Evolutionary conservation across 1,284 basidiomycete species (phyloP).

Genomic region (Sphagnurus paluster): DNA sequence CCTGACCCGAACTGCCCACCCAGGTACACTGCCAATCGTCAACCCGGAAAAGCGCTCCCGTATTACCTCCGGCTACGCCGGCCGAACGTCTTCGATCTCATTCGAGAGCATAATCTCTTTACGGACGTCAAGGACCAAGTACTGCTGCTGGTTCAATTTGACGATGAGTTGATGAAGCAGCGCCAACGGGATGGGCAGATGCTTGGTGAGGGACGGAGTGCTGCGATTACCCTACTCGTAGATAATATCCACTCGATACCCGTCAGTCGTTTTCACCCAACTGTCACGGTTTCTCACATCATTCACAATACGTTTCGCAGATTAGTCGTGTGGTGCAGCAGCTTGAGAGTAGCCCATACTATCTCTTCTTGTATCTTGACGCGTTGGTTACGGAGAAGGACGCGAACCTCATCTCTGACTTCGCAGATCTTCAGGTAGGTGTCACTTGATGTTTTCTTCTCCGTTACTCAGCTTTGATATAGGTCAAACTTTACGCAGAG

Average conservation of each 20-base stretch:
- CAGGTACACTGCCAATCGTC: constrained; percentile 80
- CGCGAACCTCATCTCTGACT: constrained; percentile 76
- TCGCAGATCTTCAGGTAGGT: constrained; percentile 79
- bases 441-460: neutral
- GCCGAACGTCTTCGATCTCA: constrained; percentile 93
- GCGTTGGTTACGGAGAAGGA: constrained; percentile 84
- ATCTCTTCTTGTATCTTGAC: constrained; percentile 93
- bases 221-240: constrained; percentile 87
- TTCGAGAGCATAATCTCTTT: constrained; percentile 92
- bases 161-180: constrained; percentile 80
- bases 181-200: constrained; percentile 42
- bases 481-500: constrained; percentile 92
- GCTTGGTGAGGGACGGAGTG: constrained; percentile 44
- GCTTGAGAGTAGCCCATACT: constrained; percentile 74
- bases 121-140: constrained; percentile 95
- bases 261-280: constrained; percentile 43
- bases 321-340: constrained; percentile 88
- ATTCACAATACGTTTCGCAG: constrained; percentile 39
- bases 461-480: constrained; percentile 3
- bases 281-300: neutral
- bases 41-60: constrained; percentile 92
- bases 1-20: constrained; percentile 2
- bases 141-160: constrained; percentile 90
- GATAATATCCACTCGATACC: constrained; percentile 97
- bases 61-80: constrained; percentile 86